A percentile compares a stretch with the other conserved stretches of the same genome.
Evolutionary conservation across 805 yeast species (phyloP).

Genomic region (Yamadazyma nakazawae): DNA sequence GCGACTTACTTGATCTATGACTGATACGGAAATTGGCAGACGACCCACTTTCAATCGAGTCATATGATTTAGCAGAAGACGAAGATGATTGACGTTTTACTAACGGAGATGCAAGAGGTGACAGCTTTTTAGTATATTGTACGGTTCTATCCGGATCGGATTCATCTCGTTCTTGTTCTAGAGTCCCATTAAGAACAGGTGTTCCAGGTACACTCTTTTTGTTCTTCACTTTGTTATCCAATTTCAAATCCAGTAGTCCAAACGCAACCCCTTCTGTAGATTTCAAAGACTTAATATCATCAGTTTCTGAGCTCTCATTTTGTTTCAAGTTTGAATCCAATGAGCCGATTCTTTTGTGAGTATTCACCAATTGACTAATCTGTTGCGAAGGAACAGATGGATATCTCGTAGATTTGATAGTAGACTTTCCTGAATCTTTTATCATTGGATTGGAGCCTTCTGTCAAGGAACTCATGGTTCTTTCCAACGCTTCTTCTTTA

Average conservation of each 20-base stretch:
- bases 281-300: neutral
- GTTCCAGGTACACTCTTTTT: neutral
- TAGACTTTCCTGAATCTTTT: slow-evolving; percentile 27
- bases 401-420: slow-evolving; percentile 31
- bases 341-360: slow-evolving; percentile 16
- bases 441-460: slow-evolving; percentile 14
- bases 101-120: slow-evolving; percentile 7
- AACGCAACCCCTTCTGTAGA: slow-evolving; percentile 13
- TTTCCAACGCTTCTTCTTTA: slow-evolving; percentile 4
- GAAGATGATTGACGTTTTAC: slow-evolving; percentile 4
- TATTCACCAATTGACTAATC: neutral
- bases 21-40: slow-evolving; percentile 23
- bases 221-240: slow-evolving; percentile 5
- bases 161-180: neutral
- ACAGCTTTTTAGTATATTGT: neutral
- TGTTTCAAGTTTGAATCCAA: slow-evolving; percentile 21
- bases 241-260: slow-evolving; percentile 15
- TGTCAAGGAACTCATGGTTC: slow-evolving; percentile 3
- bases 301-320: slow-evolving; percentile 3
- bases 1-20: slow-evolving; percentile 7
- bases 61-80: slow-evolving; percentile 20
- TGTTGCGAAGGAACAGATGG: slow-evolving; percentile 32
- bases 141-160: slow-evolving; percentile 1
- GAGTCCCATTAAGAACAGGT: neutral
- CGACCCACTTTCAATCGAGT: slow-evolving; percentile 32